Evolutionary conservation across 176 grass and related monocot species (phyloP), one percentile per base, ranked within the genome.

Genomic region (Stipa capillata): DNA sequence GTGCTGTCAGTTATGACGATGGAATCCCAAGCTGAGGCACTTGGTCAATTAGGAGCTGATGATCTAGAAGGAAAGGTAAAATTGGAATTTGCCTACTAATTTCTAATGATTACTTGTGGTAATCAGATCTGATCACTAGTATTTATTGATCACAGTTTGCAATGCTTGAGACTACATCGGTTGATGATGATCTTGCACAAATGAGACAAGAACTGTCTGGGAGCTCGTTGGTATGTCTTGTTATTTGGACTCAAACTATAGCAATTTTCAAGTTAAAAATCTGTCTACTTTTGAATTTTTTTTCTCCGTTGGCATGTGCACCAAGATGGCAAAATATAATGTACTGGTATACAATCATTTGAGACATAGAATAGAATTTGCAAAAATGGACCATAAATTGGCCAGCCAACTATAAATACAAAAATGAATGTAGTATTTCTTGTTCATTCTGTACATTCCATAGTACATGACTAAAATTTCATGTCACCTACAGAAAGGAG

Each of bases 11-110:
- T 99, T 73, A 89, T 99, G 97, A 56, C 90, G 7, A 99, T 99
- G 97, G 97, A 99, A 73, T 99, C 97, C 18, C 86, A 99, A 86
- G 97, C 97, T 73, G 97, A 99, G 44, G 97, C 92, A 72, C 87
- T 99, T 23, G 89, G 89, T 79, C 97, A 99, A 48, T 78, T 99
- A 63, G 84, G 78, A 79, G 87, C 86, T 39, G 97, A 99, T 86
- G 92, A 99, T 90, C 68, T 99, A 41, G 97, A 96, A 90, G 97
- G 97, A 79, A 96, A 99, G 97, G 97, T 99, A 87, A 64, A 39
- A 50, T 78, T 55, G 58, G 43, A 23, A 1, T 2, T 18, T 25
- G 48, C 2, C 20, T 32, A 23, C 20, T 75, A 16, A 27, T 54
- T 53, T 78, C 65, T 56, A 35, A 27, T 78, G 28, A 55, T 13